Percentiles rank a stretch among this genome's conserved stretches.
phyloP scores from a whole-genome alignment of 305 asterid species.

The Lippia alba region DNA sequence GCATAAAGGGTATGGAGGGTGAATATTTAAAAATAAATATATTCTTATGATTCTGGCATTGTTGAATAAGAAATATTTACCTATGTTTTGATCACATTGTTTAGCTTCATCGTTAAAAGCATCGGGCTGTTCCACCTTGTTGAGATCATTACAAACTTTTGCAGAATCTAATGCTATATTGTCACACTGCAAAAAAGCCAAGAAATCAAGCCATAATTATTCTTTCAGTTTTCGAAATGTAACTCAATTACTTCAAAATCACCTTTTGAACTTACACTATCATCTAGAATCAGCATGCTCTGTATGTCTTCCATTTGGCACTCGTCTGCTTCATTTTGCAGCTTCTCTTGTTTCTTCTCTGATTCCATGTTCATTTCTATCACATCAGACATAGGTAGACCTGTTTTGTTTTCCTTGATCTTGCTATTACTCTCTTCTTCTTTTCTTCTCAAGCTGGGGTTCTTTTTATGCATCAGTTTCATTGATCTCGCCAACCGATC shows the following conservation, averaged over 20 bases:
- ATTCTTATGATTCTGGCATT: neutral
- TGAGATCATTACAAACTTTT: conserved; percentile 38
- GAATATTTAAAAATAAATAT: neutral
- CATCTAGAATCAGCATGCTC: conserved; percentile 33
- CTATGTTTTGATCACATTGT: conserved; percentile 41
- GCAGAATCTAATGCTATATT: conserved; percentile 21
- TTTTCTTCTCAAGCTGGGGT: conserved; percentile 29
- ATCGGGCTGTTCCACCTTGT: conserved; percentile 29
- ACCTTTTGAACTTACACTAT: conserved; percentile 47
- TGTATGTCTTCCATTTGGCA: conserved; percentile 33
- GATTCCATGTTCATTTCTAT: conserved; percentile 38
- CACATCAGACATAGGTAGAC: conserved; percentile 1
- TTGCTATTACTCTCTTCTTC: conserved; percentile 39
- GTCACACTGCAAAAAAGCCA: conserved; percentile 50
- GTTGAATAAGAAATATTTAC: conserved; percentile 31
- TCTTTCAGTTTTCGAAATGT: conserved; percentile 14
- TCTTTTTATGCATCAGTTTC: conserved; percentile 46
- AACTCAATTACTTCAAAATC: neutral
- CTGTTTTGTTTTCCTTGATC: conserved; percentile 29
- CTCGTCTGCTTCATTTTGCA: conserved; percentile 46
- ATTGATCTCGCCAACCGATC: conserved; percentile 36
- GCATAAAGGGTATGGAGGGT: neutral
- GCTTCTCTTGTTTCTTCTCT: conserved; percentile 30
- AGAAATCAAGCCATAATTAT: conserved; percentile 30
- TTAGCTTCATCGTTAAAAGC: conserved; percentile 20